Percentiles rank a stretch among this genome's conserved stretches.
Evolutionary conservation across 2,329 filamentous ascomycete genomes (phyloP).

Genomic region (Cercospora janseana): DNA sequence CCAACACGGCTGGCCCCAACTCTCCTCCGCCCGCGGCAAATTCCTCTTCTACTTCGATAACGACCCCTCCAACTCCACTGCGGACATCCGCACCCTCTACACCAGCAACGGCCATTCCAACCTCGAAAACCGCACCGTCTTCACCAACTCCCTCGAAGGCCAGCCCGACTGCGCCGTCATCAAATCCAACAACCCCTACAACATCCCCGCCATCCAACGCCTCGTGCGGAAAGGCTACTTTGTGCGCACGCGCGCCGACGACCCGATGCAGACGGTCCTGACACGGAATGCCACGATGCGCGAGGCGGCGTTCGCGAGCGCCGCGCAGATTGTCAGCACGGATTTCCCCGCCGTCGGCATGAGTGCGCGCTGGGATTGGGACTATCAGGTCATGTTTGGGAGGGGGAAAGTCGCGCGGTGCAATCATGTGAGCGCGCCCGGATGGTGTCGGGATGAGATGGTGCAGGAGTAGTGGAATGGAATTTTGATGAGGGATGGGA

Average conservation of each 20-base stretch:
- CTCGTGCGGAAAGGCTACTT: conserved; percentile 50
- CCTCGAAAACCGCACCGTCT: conserved; percentile 49
- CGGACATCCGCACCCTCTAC: conserved; percentile 43
- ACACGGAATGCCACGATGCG: conserved; percentile 45
- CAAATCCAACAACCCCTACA: conserved; percentile 49
- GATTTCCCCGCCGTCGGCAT: conserved; percentile 51
- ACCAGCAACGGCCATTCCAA: conserved; percentile 36
- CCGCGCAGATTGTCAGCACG: conserved; percentile 52
- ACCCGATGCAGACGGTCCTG: conserved; percentile 47
- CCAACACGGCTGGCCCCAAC: conserved; percentile 50
- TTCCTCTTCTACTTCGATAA: conserved; percentile 56
- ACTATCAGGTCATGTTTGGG: conserved; percentile 45
- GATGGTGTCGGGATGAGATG: conserved; percentile 38
- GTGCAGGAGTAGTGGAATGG: conserved; percentile 25
- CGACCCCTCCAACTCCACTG: conserved; percentile 40
- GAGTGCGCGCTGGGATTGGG: conserved; percentile 49
- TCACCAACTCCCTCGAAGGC: conserved; percentile 51
- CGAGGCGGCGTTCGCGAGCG: conserved; percentile 46
- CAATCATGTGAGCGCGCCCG: conserved; percentile 41
- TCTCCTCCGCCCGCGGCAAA: conserved; percentile 46
- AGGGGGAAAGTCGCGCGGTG: conserved; percentile 38
- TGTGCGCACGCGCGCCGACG: conserved; percentile 51
- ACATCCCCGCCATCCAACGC: conserved; percentile 44
- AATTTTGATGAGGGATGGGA: too few relatives aligned
- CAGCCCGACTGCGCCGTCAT: conserved; percentile 50